These are phyloP conservation scores for Trapa bicornis DNA, from an alignment of 345 rosid genomes.

Conservation along the genomic window DNA sequence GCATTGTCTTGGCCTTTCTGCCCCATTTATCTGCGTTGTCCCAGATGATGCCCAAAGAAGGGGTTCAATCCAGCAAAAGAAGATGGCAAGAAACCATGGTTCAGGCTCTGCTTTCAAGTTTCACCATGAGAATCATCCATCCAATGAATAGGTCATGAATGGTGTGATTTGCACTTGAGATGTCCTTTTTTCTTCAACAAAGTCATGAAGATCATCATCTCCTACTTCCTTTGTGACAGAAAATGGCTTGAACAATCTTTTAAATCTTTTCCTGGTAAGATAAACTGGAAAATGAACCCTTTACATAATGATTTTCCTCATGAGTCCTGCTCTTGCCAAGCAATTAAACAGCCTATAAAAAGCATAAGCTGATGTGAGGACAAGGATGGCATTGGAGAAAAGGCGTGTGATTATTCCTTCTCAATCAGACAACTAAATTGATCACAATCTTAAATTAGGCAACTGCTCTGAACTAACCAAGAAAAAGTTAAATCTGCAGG, in stretches of 20 bases:
- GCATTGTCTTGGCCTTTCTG: background rate
- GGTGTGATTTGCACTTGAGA: background rate
- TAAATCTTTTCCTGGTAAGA: background rate
- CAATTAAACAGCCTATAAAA: too few relatives aligned
- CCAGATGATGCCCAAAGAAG: too few relatives aligned
- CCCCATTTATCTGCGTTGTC: background rate
- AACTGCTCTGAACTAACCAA: background rate
- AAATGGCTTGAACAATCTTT: background rate
- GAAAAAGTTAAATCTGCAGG: background rate
- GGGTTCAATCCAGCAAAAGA: background rate
- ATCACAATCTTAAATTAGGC: background rate
- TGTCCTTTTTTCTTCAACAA: background rate
- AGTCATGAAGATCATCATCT: background rate
- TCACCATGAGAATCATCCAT: background rate
- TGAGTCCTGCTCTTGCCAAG: too few relatives aligned
- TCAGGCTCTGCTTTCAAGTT: background rate
- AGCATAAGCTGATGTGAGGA: too few relatives aligned
- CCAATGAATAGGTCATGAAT: background rate
- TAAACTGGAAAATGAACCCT: too few relatives aligned
- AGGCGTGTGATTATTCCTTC: background rate
- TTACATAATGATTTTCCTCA: too few relatives aligned
- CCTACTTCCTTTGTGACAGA: background rate
- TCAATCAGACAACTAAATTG: conserved; percentile 1
- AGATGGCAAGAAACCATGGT: background rate
- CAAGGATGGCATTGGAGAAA: background rate